Evolutionary conservation across 2,329 filamentous ascomycete species (phyloP), one percentile per base, ranked within the genome.

Genomic region (Aspergillus bombycis): DNA sequence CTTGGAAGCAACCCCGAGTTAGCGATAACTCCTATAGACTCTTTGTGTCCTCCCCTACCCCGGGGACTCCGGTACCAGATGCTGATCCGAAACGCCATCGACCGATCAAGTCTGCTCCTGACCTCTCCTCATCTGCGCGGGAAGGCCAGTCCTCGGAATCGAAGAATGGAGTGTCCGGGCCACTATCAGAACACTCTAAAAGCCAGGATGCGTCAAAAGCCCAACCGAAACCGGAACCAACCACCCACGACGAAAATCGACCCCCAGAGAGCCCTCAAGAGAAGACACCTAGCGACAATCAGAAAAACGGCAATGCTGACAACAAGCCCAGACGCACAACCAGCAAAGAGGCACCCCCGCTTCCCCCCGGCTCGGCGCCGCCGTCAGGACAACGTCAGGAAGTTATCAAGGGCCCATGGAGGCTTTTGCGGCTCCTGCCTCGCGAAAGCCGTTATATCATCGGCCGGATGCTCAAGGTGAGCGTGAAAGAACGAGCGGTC

Each of bases 11-110:
- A 41, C 95, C 95, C 5, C 88, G 94, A 46, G 82, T 93, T 76
- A 92, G 92, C 4, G 95, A 99, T 77, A 98, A 96, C 77, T 97
- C 93, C 0, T 99, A 92, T 80, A 94, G 94, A 72, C 86, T 99
- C 1, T 99, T 99, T 75, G 89, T 94, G 16, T 88, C 95, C 1
- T 86, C 91, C 9, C 94, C 94, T 1, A 92, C 93, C 3, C 91
- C 91, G 0, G 91, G 91, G 2, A 82, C 80, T 12, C 78, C 80
- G 7, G 76, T 81, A 16, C 74, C 80, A 4, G 81, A 83, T 57
- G 72, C 73, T 14, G 73, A 78, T 50, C 70, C 77, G 16, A 76
- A 72, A 46, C 77, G 74, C 59, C 69, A 74, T 34, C 74, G 72
- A 12, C 71, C 73, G 58, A 57, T 69, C 12, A 79, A 75, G 62